Percentiles rank a stretch among this genome's conserved stretches.
Evolutionary conservation across 148 eudicot genomes (phyloP).

Genomic region (Arbutus unedo): DNA sequence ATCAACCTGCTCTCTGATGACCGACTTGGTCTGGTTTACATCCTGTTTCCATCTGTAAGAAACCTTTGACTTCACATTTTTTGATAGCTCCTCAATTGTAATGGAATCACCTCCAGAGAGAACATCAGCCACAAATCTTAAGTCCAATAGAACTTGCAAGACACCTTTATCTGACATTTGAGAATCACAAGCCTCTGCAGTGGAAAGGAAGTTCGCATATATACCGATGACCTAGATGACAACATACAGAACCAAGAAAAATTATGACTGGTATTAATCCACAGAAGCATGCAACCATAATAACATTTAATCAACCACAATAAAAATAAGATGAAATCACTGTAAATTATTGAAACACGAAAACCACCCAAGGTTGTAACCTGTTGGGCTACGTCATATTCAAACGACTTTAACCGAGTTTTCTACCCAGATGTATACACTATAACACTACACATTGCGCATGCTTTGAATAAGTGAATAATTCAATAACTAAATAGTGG

Average conservation of each 20-base stretch:
- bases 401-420: no score
- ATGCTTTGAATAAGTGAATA: no score
- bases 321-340: no score
- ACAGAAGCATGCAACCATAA: conserved; percentile 8
- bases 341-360: no score
- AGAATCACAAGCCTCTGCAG: conserved; percentile 35
- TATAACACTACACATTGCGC: no score
- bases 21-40: conserved; percentile 52
- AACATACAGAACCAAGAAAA: conserved; percentile 13
- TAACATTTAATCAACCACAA: no score
- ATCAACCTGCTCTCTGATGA: conserved; percentile 52
- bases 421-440: no score
- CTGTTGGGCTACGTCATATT: no score
- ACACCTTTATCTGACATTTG: conserved; percentile 80
- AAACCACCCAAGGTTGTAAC: no score
- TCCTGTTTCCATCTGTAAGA: conserved; percentile 74
- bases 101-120: conserved; percentile 67
- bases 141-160: conserved; percentile 77
- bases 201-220: conserved; percentile 53
- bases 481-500: no score
- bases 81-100: conserved; percentile 41
- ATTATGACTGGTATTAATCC: not conserved
- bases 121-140: conserved; percentile 80
- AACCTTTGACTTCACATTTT: conserved; percentile 41
- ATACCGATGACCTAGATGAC: conserved; percentile 53